These are phyloP conservation scores for Bryoerythrophyllum caledonicum DNA, from an alignment of 225 moss, liverwort and hornwort genomes.

Conservation along the genomic window DNA sequence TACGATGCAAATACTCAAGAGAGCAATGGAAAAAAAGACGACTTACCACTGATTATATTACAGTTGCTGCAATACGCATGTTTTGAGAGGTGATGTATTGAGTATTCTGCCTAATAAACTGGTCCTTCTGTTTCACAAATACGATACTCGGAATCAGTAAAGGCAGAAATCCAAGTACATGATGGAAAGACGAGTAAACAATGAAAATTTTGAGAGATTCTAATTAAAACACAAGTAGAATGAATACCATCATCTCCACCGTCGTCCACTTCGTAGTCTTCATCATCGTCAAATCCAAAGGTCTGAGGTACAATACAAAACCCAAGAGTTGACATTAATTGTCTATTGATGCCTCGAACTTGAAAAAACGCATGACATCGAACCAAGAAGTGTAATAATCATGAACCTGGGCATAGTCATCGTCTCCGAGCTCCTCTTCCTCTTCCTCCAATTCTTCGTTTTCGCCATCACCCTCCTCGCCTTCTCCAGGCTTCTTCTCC, in stretches of 20 bases:
- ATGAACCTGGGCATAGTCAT: conserved; percentile 59
- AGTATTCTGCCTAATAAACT: conserved; percentile 18
- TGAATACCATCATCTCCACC: conserved; percentile 60
- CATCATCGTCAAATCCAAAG: conserved; percentile 62
- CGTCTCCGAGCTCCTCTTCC: conserved; percentile 53
- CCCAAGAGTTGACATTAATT: conserved; percentile 7
- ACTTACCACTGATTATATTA: conserved; percentile 12
- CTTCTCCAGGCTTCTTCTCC: conserved; percentile 62
- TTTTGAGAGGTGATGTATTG: background rate
- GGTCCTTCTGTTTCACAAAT: conserved; percentile 45
- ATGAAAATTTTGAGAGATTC: too few relatives aligned
- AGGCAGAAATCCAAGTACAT: background rate
- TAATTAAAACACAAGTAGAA: background rate
- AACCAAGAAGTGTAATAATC: conserved; percentile 11
- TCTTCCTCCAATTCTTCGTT: conserved; percentile 54
- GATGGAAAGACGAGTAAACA: background rate
- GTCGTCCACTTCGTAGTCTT: conserved; percentile 58
- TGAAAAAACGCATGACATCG: background rate
- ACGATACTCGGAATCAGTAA: conserved; percentile 17
- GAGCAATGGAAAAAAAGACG: background rate
- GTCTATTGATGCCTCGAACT: conserved; percentile 8
- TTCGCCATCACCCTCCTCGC: conserved; percentile 55
- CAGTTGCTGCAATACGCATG: background rate
- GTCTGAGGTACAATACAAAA: conserved; percentile 34
- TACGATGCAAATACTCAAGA: conserved; percentile 3